Evolutionary conservation across 257 asterid genomes (phyloP).

Genomic region (Solanum peruvianum): DNA sequence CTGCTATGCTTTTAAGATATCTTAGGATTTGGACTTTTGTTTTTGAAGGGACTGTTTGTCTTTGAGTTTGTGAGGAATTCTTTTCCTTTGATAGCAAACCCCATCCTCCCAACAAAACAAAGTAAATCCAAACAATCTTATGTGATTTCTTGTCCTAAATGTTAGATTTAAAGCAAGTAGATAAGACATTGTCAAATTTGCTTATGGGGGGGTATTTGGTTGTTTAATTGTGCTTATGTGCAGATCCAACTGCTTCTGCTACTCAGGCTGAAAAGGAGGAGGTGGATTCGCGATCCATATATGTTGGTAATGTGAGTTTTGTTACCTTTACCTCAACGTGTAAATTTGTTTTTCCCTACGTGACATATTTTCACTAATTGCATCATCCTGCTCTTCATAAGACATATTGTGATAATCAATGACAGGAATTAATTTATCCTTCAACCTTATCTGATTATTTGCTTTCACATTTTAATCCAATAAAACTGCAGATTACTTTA

Average conservation of each 20-base stretch:
- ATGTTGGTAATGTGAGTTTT: constrained; percentile 83
- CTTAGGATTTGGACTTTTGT: not conserved
- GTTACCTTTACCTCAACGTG: constrained; percentile 6
- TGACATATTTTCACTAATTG: not conserved
- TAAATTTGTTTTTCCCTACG: not conserved
- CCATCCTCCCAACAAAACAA: not conserved
- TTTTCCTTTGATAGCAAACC: not conserved
- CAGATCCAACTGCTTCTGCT: constrained; percentile 42
- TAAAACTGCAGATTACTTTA: not conserved
- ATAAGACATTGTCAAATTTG: not conserved
- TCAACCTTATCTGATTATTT: not conserved
- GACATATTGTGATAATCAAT: not conserved
- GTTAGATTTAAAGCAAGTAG: too few relatives aligned
- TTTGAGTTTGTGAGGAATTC: not conserved
- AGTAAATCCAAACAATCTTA: not conserved
- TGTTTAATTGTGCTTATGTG: constrained; percentile 1
- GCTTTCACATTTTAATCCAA: not conserved
- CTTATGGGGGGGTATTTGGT: not conserved
- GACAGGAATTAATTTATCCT: not conserved
- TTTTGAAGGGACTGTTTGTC: not conserved
- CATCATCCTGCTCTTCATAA: not conserved
- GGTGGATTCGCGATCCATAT: constrained; percentile 79
- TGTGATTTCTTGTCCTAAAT: not conserved
- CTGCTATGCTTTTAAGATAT: not conserved
- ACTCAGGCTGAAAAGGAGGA: constrained; percentile 80